Base-by-base conservation (phyloP, 1,284 basidiomycete species). In the Butyriboletus appendiculatus region DNA sequence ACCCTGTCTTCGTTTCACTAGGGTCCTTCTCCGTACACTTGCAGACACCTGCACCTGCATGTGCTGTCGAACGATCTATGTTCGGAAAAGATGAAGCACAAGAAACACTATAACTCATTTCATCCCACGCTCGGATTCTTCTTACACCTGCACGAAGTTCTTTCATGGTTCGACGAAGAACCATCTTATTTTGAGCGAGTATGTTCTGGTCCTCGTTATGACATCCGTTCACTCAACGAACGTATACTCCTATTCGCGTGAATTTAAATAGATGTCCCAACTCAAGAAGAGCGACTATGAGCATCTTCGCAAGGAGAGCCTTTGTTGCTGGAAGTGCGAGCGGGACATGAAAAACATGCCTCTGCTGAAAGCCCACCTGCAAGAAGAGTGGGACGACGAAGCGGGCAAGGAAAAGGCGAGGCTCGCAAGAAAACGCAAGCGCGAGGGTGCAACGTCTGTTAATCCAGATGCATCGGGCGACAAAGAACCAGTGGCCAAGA, bases 21-120 rank as follows among this genome's bases (percentile, higher is more conserved):
- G 16, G 3, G 9, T 37, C 12, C 2, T 9, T n/a, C 28, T 34
- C 24, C 20, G 22, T 16, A 24, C 35, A 46, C 24, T 43, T 28
- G 37, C 55, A 95, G 93, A 58, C 93, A 96, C 67, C 58, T 95
- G 1, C 94, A 96, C 65, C 72, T 95, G 7, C 95, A 98, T 67
- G 84, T 98, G 55, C 76, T 98, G 28, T 96, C 94, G 1, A 78
- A 81, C 20, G 96, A 99, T 67, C 73, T 97, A 18, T 79, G 84
- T 47, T 88, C 90, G 0, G 77, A 82, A 3, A 73, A 76, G 35
- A 74, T 98, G 73, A 98, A 96, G 73, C 83, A 81, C 58, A 98
- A 97, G 78, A 95, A 92, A 65, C 95, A 98, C 64, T 94, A 94
- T 75, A 94, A 96, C 68, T 94, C 93, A 3, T 99, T 98, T 74